Evolutionary conservation across 1,284 basidiomycete species (phyloP), one percentile per base, ranked within the genome.

Genomic region (Anthracocystis walkeri): DNA sequence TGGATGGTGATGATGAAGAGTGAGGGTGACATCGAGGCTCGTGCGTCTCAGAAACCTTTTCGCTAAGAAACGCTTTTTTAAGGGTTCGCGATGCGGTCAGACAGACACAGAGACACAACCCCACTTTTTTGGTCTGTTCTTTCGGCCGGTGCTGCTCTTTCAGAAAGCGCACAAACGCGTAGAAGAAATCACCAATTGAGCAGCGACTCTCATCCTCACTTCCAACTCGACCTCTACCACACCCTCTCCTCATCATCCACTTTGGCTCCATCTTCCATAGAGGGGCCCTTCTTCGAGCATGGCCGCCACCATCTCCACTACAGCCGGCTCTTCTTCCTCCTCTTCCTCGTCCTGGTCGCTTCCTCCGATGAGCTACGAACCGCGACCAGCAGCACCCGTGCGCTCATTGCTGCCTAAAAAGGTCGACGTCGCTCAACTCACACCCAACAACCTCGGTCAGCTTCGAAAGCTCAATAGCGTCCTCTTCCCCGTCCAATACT

Each of bases 391-490:
- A 1, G 77, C 74, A 14, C 75, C 77, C 16, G 65, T 79, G 16
- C 51, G 75, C 10, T 63, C 71, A 1, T 48, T 57, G 18, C 44
- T 76, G 20, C 70, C 76, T 4, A 68, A 76, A 50, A 45, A 63
- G 27, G 57, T 82, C 49, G 78, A 66, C 31, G 53, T 83, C 11
- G 72, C 82, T 6, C 75, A 79, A 35, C 60, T 83, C 18, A 85
- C 83, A 35, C 77, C 71, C 18, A 85, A 85, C 75, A 85, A 85
- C 50, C 65, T 85, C 38, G 82, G 83, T 12, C 82, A 84, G 68
- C 67, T 85, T 12, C 75, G 82, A 52, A 82, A 75, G 59, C 75
- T 85, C 54, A 85, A 85, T 65, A 72, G 69, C 49, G 77, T 81
- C 40, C 75, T 85, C 49, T 81, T 85, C 46, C 83, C 83, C 10